A percentile compares a stretch with the other conserved stretches of the same genome.
phyloP scores from a whole-genome alignment of 306 rosid species.

The Sindora glabra region DNA sequence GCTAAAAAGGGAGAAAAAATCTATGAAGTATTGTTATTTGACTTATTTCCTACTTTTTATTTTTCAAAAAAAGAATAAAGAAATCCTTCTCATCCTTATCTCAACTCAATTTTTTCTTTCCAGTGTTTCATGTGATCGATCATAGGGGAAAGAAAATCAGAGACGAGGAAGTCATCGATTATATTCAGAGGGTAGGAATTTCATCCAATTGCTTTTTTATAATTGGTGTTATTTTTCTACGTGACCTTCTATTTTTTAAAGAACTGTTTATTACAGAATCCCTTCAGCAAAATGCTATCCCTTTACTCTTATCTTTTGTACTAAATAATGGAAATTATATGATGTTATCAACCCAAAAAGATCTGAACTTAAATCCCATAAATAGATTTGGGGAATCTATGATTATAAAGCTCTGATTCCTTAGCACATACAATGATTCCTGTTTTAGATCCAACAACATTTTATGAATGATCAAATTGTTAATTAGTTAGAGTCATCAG shows the following conservation, averaged over 20 bases:
- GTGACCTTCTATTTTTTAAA: not conserved
- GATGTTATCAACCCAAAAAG: too few species aligned
- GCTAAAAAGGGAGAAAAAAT: not conserved
- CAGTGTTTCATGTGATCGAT: conserved; percentile 83
- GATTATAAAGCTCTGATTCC: too few species aligned
- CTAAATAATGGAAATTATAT: not conserved
- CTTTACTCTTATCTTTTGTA: not conserved
- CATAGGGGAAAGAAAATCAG: conserved; percentile 72
- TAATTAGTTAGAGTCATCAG: not conserved
- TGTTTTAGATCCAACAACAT: not conserved
- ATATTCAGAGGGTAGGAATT: conserved; percentile 69
- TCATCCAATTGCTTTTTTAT: not conserved
- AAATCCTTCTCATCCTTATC: conserved; percentile 8
- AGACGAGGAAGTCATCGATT: conserved; percentile 72
- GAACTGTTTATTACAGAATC: not conserved
- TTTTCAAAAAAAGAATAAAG: too few species aligned
- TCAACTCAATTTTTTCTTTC: conserved; percentile 5
- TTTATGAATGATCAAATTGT: not conserved
- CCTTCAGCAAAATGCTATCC: not conserved
- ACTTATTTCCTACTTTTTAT: not conserved
- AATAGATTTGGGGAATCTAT: too few species aligned
- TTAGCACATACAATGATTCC: not conserved
- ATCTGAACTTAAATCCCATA: too few species aligned
- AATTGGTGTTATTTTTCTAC: too few species aligned
- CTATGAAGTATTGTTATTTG: not conserved